Conservation (phyloP, 768 basidiomycete species). For the Boletus rubroflammeus region DNA sequence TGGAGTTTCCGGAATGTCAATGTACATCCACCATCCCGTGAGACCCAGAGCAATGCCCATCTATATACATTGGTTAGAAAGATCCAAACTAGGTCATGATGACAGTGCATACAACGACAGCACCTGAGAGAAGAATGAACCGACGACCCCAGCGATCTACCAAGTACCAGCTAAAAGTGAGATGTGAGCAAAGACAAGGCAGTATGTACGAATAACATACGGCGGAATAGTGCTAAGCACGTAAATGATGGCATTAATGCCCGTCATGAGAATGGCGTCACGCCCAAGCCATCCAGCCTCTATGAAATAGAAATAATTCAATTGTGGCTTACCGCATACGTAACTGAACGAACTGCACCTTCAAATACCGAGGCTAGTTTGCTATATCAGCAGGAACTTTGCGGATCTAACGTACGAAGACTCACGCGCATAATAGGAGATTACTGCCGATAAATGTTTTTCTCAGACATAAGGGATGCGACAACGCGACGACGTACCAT, state of each 20-base stretch:
- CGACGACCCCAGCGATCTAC: constrained; percentile 91
- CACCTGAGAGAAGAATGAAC: constrained; percentile 81
- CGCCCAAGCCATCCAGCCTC: constrained; percentile 96
- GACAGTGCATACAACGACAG: constrained; percentile 56
- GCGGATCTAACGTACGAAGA: constrained; percentile 2
- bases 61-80: constrained; percentile 33
- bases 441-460: constrained; percentile 48
- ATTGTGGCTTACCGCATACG: not conserved
- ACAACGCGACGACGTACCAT: constrained; percentile 49
- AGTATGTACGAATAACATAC: constrained; percentile 40
- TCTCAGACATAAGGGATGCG: constrained; percentile 6
- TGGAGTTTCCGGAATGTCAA: constrained; percentile 82
- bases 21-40: constrained; percentile 92
- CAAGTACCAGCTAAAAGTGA: constrained; percentile 73
- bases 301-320: constrained; percentile 31
- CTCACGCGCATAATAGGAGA: constrained; percentile 93
- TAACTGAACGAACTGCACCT: constrained; percentile 42
- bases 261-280: constrained; percentile 93
- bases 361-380: constrained; percentile 82
- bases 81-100: not conserved
- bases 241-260: constrained; percentile 85
- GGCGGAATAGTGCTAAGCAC: constrained; percentile 78
- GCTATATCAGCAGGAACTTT: constrained; percentile 8
- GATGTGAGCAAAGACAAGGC: constrained; percentile 5
- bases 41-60: constrained; percentile 79